Evolutionary conservation across 2,329 filamentous ascomycete genomes (phyloP), one percentile per base, ranked within the genome.

Genomic region (Arthrobotrys sinensis): DNA sequence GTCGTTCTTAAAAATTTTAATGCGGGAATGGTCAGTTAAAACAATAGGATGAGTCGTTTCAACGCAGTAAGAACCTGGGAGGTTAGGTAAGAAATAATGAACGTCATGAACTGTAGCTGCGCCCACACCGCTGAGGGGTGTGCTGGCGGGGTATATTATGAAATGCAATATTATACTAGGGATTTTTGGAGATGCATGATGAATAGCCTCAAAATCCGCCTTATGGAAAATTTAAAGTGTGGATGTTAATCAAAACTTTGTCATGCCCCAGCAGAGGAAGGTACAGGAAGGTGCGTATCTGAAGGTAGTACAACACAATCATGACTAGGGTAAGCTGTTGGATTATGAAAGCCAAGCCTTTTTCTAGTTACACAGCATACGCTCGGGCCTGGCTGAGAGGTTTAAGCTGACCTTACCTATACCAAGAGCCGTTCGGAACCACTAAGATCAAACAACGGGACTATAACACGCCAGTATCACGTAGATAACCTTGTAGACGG

Each of bases 1-100:
- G 43, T 68, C 52, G 24, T 50, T 60, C 45, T 55, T 68, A 48
- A 76, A 63, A 21, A 55, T 38, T 8, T 68, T 63, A 48, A 63
- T 76, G 43, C 71, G 71, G 6, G 63, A 52, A 12, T 68, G 38
- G n/a, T 76, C 71, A 19, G 71, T 76, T 19, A 76, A 52, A 45
- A 76, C 63, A 21, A 76, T 53, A 3, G 71, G 71, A 21, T n/a
- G 10, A 7, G 71, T 76, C 19, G 63, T 68, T 19, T 63, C 63
- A 16, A 76, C 71, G 16, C 63, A 76, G 63, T 53, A 38, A 62
- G 63, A 43, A 3, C 71, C 71, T 8, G 71, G 68, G 16, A 76
- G 71, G 2, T 62, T 52, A 14, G 71, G 71, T 53, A 76, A 68
- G 38, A 63, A 76, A 48, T 63, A 76, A 14, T 38, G 28, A 32